These are phyloP conservation scores for Pseudognaphalium luteoalbum DNA, from an alignment of 129 eudicot species.

Conservation along the genomic window DNA sequence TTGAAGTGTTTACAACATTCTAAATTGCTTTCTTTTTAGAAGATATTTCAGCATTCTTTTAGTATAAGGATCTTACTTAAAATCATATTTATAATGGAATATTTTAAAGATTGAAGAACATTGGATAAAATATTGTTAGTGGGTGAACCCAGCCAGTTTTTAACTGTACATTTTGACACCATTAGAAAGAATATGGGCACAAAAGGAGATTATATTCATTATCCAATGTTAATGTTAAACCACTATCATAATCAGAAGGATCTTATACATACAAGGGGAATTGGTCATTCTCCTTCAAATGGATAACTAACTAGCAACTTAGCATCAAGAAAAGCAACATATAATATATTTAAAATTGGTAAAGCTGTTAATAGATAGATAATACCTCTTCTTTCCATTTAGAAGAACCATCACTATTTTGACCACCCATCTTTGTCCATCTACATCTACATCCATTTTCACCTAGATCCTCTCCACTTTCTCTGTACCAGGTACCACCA, in stretches of 20 bases:
- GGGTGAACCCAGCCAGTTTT: not conserved
- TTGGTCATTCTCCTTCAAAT: slow-evolving; percentile 5
- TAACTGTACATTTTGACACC: not conserved
- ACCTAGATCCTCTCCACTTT: slow-evolving; percentile 86
- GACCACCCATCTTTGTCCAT: slow-evolving; percentile 95
- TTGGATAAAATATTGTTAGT: not conserved
- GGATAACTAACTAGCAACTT: not conserved
- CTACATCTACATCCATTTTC: slow-evolving; percentile 91
- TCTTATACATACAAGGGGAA: not conserved
- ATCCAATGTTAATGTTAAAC: not conserved
- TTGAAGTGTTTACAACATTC: too few relatives aligned
- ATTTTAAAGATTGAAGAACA: too few relatives aligned
- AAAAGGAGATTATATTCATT: not conserved
- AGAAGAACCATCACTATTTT: slow-evolving; percentile 65
- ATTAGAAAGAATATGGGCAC: not conserved
- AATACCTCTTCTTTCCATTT: slow-evolving; percentile 94
- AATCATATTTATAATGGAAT: too few relatives aligned
- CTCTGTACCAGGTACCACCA: slow-evolving; percentile 85
- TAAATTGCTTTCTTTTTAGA: too few relatives aligned
- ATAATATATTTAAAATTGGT: not conserved
- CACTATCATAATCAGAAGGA: not conserved
- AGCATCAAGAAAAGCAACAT: not conserved
- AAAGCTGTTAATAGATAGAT: not conserved
- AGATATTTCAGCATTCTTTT: too few relatives aligned
- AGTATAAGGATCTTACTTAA: too few relatives aligned